These are phyloP conservation scores for Emergomyces orientalis DNA, from an alignment of 2,329 filamentous ascomycete species.

Conservation along the genomic window DNA sequence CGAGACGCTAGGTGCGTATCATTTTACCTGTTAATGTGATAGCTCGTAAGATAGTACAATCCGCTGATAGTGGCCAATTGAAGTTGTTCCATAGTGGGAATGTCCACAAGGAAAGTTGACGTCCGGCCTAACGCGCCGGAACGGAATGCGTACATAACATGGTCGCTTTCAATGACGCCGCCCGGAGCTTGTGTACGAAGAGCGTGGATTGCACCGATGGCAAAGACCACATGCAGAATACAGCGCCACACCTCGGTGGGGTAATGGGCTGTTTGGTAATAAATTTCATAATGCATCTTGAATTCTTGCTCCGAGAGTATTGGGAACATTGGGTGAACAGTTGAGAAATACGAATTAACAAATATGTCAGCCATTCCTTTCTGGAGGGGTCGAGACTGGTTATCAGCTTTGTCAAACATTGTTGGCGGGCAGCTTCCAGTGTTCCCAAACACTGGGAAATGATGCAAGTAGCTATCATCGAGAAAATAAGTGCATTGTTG, in stretches of 20 bases:
- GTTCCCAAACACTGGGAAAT: not conserved
- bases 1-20: not conserved
- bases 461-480: conserved; percentile 22
- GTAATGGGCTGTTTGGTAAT: conserved; percentile 16
- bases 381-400: conserved; percentile 28
- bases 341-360: conserved; percentile 28
- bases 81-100: conserved; percentile 30
- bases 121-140: conserved; percentile 26
- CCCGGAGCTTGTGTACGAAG: conserved; percentile 23
- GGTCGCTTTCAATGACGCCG: conserved; percentile 24
- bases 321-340: conserved; percentile 32
- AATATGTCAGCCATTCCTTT: conserved; percentile 25
- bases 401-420: conserved; percentile 22
- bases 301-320: conserved; percentile 30
- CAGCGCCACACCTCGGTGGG: conserved; percentile 26
- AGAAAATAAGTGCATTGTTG: conserved; percentile 30
- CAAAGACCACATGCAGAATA: conserved; percentile 34
- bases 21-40: conserved; percentile 33
- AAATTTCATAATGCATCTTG: conserved; percentile 24
- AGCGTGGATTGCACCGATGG: conserved; percentile 31
- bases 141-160: conserved; percentile 30
- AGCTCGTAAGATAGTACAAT: conserved; percentile 32
- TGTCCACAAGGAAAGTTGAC: conserved; percentile 20
- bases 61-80: conserved; percentile 30
- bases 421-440: not conserved